Evolutionary conservation across 2,329 filamentous ascomycete species (phyloP).

Genomic region (Ascochyta lentis): DNA sequence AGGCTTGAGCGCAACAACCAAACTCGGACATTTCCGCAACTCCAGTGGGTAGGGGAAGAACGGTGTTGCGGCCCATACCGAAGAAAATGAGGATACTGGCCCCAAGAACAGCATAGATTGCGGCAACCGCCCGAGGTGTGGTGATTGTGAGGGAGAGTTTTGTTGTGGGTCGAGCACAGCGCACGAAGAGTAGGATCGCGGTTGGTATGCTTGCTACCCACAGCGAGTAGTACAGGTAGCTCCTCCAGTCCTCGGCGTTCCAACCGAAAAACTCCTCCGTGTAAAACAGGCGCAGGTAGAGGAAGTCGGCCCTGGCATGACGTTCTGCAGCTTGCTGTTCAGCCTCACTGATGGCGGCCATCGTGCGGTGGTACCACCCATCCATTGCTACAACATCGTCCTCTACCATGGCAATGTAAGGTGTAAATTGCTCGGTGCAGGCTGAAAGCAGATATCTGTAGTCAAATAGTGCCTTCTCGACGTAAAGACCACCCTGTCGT

Average conservation of each 20-base stretch:
- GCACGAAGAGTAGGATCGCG: slow-evolving; percentile 38
- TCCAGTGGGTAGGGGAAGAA: slow-evolving; percentile 46
- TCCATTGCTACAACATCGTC: slow-evolving; percentile 57
- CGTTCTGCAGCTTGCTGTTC: slow-evolving; percentile 38
- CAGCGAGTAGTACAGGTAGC: slow-evolving; percentile 47
- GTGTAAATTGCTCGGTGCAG: slow-evolving; percentile 48
- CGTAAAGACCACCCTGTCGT: slow-evolving; percentile 35
- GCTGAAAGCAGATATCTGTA: slow-evolving; percentile 53
- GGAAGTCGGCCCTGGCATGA: slow-evolving; percentile 37
- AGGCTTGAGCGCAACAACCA: slow-evolving; percentile 55
- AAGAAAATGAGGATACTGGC: slow-evolving; percentile 47
- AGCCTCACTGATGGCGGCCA: slow-evolving; percentile 44
- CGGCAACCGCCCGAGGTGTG: slow-evolving; percentile 30
- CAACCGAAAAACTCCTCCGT: slow-evolving; percentile 55
- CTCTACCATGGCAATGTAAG: slow-evolving; percentile 55
- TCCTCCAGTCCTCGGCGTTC: slow-evolving; percentile 53
- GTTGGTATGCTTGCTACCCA: slow-evolving; percentile 27
- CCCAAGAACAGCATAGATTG: slow-evolving; percentile 24
- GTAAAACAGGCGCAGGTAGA: slow-evolving; percentile 57
- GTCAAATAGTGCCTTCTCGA: slow-evolving; percentile 54
- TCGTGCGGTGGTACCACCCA: slow-evolving; percentile 55
- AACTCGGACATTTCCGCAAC: slow-evolving; percentile 51
- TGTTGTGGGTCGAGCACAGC: slow-evolving; percentile 25
- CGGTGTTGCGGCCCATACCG: slow-evolving; percentile 49
- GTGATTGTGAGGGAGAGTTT: slow-evolving; percentile 28